Percentiles rank a stretch among this genome's conserved stretches.
phyloP scores from a whole-genome alignment of 2,329 filamentous ascomycete genomes.

The Tolypocladium tropicale region DNA sequence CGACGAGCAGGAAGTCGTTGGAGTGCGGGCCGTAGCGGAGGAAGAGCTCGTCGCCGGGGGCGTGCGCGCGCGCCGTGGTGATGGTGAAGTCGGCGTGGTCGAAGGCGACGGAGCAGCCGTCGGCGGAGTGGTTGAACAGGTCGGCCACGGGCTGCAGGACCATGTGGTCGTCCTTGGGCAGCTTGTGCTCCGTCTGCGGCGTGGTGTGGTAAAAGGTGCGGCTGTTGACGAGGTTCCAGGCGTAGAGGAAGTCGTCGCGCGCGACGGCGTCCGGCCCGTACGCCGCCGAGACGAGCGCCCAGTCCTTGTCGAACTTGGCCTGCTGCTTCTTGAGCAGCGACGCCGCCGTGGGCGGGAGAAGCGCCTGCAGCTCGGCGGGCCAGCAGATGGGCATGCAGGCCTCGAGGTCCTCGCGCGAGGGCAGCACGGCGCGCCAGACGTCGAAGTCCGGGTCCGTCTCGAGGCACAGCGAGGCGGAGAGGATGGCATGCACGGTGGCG shows the following conservation, averaged over 20 bases:
- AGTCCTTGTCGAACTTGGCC: slow-evolving; percentile 31
- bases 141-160: slow-evolving; percentile 64
- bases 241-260: slow-evolving; percentile 37
- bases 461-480: slow-evolving; percentile 58
- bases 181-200: slow-evolving; percentile 28
- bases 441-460: slow-evolving; percentile 35
- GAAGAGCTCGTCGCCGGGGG: slow-evolving; percentile 51
- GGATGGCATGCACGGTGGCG: slow-evolving; percentile 56
- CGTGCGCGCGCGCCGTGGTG: slow-evolving; percentile 38
- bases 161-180: slow-evolving; percentile 47
- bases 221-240: slow-evolving; percentile 52
- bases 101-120: slow-evolving; percentile 43
- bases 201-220: slow-evolving; percentile 50
- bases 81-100: slow-evolving; percentile 43
- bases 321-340: slow-evolving; percentile 43
- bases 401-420: slow-evolving; percentile 47
- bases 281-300: slow-evolving; percentile 20
- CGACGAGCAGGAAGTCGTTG: slow-evolving; percentile 60
- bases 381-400: slow-evolving; percentile 36
- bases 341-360: slow-evolving; percentile 31
- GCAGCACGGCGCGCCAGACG: slow-evolving; percentile 59
- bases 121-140: slow-evolving; percentile 51
- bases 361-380: slow-evolving; percentile 28
- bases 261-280: slow-evolving; percentile 13
- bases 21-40: slow-evolving; percentile 60